Evolutionary conservation across 1,284 basidiomycete genomes (phyloP).

Genomic region (Puccinia triticina): DNA sequence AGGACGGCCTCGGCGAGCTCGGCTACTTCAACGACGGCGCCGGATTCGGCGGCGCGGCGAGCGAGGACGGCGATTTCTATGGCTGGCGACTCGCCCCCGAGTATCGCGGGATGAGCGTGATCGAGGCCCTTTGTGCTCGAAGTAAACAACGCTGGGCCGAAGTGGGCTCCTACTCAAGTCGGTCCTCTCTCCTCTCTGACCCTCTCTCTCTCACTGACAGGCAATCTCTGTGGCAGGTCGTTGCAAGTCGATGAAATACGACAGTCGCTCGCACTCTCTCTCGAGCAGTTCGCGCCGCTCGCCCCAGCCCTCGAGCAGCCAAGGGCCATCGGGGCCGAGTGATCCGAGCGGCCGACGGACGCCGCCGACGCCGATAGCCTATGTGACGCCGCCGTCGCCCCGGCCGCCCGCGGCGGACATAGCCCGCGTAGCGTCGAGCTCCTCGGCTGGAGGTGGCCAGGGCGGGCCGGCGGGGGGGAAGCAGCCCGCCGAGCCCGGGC

Average conservation of each 20-base stretch:
- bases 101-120: conserved; percentile 83
- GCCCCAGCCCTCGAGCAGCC: not conserved
- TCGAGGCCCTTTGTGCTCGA: conserved; percentile 86
- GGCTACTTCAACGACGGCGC: conserved; percentile 79
- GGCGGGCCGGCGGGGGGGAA: not conserved
- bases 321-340: not conserved
- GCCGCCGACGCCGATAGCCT: conserved; percentile 32
- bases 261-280: not conserved
- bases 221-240: conserved; percentile 6
- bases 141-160: conserved; percentile 82
- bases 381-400: conserved; percentile 47
- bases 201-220: not conserved
- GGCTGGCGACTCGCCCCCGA: conserved; percentile 72
- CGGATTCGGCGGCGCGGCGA: conserved; percentile 70
- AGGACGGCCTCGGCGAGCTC: conserved; percentile 64
- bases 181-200: not conserved
- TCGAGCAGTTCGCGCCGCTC: not conserved
- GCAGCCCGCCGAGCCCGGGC: not conserved
- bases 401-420: not conserved
- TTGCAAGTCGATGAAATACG: not conserved
- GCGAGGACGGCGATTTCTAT: conserved; percentile 65
- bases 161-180: conserved; percentile 65
- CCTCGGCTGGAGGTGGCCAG: not conserved
- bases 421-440: not conserved
- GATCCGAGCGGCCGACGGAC: not conserved